phyloP scores from a whole-genome alignment of 2,329 filamentous ascomycete genomes.

The Claviceps lovelessii region DNA sequence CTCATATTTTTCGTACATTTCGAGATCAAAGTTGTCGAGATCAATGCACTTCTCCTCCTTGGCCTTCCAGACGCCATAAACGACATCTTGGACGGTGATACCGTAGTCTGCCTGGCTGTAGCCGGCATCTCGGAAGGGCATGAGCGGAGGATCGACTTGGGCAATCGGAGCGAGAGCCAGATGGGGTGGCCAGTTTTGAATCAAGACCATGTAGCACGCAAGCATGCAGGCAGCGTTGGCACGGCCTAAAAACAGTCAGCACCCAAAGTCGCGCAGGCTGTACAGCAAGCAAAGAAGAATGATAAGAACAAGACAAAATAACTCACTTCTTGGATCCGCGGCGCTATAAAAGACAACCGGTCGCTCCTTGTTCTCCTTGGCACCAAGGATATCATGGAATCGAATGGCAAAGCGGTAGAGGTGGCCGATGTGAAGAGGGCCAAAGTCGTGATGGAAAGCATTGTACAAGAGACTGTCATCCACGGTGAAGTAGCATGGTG shows the following conservation, averaged over 20 bases:
- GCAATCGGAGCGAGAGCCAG: constrained; percentile 88
- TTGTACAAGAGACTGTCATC: constrained; percentile 92
- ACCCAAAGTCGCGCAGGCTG: background rate
- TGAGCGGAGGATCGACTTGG: constrained; percentile 90
- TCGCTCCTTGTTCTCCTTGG: constrained; percentile 76
- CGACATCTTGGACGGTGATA: constrained; percentile 89
- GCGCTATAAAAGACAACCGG: constrained; percentile 94
- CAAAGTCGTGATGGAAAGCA: constrained; percentile 96
- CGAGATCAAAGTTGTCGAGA: constrained; percentile 84
- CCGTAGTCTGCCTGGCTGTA: constrained; percentile 98
- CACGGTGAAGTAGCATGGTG: constrained; percentile 89
- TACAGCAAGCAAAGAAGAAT: background rate
- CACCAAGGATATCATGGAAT: constrained; percentile 87
- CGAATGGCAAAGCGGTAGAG: constrained; percentile 91
- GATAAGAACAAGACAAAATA: too few species aligned
- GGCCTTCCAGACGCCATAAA: constrained; percentile 97
- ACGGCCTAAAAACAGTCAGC: constrained; percentile 43
- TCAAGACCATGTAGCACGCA: constrained; percentile 96
- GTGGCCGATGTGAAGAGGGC: constrained; percentile 91
- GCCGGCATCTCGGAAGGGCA: constrained; percentile 96
- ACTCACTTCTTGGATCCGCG: constrained; percentile 76
- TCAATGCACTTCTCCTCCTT: constrained; percentile 91
- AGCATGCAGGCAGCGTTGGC: constrained; percentile 90
- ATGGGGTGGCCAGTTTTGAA: constrained; percentile 95
- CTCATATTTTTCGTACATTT: constrained; percentile 94